Base-by-base conservation (phyloP, 495 filamentous ascomycete species). In the Xylaria sp. region DNA sequence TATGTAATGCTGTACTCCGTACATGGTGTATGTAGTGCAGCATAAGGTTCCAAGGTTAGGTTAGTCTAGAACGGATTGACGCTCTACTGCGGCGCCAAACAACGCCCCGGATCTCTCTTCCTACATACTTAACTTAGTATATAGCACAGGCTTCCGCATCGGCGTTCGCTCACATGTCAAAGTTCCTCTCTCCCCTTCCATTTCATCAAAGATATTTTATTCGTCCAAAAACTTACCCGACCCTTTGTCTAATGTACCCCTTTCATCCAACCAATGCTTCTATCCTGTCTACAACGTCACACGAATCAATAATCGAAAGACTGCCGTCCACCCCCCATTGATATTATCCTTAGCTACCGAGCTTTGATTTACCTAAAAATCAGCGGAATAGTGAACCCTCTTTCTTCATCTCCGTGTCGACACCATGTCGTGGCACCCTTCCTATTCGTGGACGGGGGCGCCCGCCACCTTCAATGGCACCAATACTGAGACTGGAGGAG, bases 391-490 rank as follows among this genome's bases (percentile, higher is more conserved):
- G 41, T 48, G 31, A 69, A 52, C 41, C 19, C 43, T 70, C 33
- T 59, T 37, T 52, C 24, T 14, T 19, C 15, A 31, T 31, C 48
- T 41, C 5, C 59, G 61, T 29, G 33, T 50, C 71, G 72, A 65
- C 73, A 76, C 70, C 73, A 87, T 91, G 89, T 94, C 92, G 63
- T 77, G 76, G 76, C 61, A 48, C n/a, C 76, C 76, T 70, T 78
- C 76, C 68, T 95, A 97, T 85, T 88, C 93, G 78, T 94, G 93
- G 91, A 84, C 91, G 64, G 94, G 94, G 63, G 82, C 93, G 40
- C 94, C 94, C 15, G 80, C 90, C 44, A 76, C 81, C 65, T 97
- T 93, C 85, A 92, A 92, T 79, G 88, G 92, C 76, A 94, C 94
- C 48, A 88, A 92, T 73, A 58, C 80, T n/a, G 81, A 85, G 48